Base-by-base conservation (phyloP, 2,329 filamentous ascomycete genomes). In the Diaporthe velutina region DNA sequence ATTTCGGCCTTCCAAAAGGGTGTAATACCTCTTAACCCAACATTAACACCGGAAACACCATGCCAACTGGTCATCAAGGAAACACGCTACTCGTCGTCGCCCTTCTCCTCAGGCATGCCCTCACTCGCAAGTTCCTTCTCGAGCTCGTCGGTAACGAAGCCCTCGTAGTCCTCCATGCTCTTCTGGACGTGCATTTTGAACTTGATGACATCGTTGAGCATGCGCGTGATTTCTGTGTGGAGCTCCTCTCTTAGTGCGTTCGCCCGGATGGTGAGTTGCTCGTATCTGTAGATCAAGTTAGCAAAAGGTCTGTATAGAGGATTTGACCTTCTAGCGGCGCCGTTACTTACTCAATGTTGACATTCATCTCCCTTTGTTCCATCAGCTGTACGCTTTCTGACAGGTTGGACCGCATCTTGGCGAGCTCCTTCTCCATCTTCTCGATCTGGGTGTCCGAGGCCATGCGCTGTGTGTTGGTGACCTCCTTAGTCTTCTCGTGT, bases 171-270 rank as follows among this genome's bases (percentile, higher is more conserved):
- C 82, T 98, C 96, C 71, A 99, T 87, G 75, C 92, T 93, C 85
- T 95, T 96, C 84, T 99, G 97, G 70, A 99, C 89, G 81, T 98
- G 96, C 77, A 99, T 94, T 86, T 99, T 99, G 90, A 99, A 98
- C 81, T 97, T 96, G 86, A 98, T 98, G 76, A 98, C 94, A 82
- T 98, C 96, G 85, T 98, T 98, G 75, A 99, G 87, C 91, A 98
- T 98, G 79, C 93, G 93, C 85, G 98, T 97, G 80, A 98, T 95
- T 83, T 98, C 96, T 0, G 95, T 98, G 83, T 99, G 97, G n/a
- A 99, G 88, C 83, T 98, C 96, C 83, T 99, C 97, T n/a, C 97
- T 92, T 33, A 98, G 88, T 0, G 94, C 87, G 77, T 95, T 95
- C 64, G 95, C 95, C 42, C 92, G 91, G 72, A 98, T 90, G n/a